These are phyloP conservation scores for Camelina laxa DNA, from an alignment of 345 rosid species.

Conservation along the genomic window DNA sequence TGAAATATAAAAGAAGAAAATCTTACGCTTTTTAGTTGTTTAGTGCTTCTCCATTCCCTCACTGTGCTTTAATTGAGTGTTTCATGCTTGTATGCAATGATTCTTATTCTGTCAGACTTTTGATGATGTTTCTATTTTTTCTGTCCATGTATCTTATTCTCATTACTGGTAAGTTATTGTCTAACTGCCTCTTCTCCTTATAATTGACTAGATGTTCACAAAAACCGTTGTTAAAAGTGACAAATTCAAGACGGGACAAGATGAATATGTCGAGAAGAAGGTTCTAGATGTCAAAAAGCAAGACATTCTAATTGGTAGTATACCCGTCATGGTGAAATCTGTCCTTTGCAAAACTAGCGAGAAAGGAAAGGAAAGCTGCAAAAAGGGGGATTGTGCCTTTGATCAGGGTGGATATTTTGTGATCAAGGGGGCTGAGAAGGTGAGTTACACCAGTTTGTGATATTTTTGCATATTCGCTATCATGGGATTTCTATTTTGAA, in stretches of 20 bases:
- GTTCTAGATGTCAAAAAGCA: conserved; percentile 45
- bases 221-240: conserved; percentile 57
- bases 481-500: conserved; percentile 17
- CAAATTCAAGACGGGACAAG: conserved; percentile 88
- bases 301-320: conserved; percentile 70
- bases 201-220: conserved; percentile 58
- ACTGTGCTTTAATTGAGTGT: neutral
- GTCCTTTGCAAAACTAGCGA: conserved; percentile 71
- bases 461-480: neutral
- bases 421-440: conserved; percentile 96
- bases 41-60: conserved; percentile 3
- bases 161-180: conserved; percentile 3
- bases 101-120: neutral
- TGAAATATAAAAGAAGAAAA: neutral
- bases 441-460: conserved; percentile 39
- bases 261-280: conserved; percentile 52
- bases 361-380: conserved; percentile 44
- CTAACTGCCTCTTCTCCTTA: conserved; percentile 22
- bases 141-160: conserved; percentile 28
- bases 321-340: conserved; percentile 92
- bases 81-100: neutral
- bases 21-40: neutral
- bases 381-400: conserved; percentile 75
- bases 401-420: conserved; percentile 91
- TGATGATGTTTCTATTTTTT: conserved; percentile 18